These are phyloP conservation scores for Diutina pseudorugosa DNA, from an alignment of 1,139 yeast species.

Conservation along the genomic window DNA sequence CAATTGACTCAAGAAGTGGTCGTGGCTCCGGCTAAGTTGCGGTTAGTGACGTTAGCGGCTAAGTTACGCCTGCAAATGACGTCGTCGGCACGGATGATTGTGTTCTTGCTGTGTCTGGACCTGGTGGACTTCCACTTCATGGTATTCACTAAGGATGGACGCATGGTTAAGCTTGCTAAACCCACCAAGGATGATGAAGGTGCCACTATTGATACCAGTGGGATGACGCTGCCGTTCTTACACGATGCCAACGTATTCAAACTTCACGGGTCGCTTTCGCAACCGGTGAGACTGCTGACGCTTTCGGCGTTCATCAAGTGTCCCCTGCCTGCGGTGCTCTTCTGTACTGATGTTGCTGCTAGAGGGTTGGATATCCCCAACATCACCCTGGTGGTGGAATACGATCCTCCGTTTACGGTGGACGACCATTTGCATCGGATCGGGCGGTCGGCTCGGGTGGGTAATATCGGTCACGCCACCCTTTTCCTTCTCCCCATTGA, in stretches of 20 bases:
- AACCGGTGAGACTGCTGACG: constrained; percentile 70
- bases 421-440: constrained; percentile 67
- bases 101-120: constrained; percentile 88
- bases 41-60: constrained; percentile 73
- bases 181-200: neutral
- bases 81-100: constrained; percentile 45
- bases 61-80: constrained; percentile 29
- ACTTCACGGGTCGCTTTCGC: constrained; percentile 84
- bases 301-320: constrained; percentile 45
- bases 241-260: constrained; percentile 46
- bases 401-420: constrained; percentile 58
- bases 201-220: constrained; percentile 10
- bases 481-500: constrained; percentile 85
- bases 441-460: constrained; percentile 69
- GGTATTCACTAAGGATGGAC: constrained; percentile 51
- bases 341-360: constrained; percentile 75
- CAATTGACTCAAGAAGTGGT: constrained; percentile 71
- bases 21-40: constrained; percentile 82
- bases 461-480: constrained; percentile 51
- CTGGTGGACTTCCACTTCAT: constrained; percentile 87
- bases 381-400: constrained; percentile 51
- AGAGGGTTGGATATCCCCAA: constrained; percentile 63
- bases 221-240: constrained; percentile 24
- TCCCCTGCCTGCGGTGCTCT: constrained; percentile 47
- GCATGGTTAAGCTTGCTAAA: constrained; percentile 7